Base-by-base conservation (phyloP, 2,329 filamentous ascomycete genomes). In the Cordyceps tenuipes region DNA sequence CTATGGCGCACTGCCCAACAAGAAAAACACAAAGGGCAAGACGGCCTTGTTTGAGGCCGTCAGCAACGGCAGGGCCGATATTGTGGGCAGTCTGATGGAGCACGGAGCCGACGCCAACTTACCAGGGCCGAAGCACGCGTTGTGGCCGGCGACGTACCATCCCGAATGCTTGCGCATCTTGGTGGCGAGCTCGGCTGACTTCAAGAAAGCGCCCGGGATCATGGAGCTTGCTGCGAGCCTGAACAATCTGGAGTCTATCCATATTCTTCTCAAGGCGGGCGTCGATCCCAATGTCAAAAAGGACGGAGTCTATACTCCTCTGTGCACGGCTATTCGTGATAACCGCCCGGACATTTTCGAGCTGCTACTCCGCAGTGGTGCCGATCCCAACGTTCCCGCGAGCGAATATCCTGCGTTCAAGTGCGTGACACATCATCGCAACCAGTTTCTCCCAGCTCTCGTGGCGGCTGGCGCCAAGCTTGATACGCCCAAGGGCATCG, bases 281-380 rank as follows among this genome's bases (percentile, higher is more conserved):
- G 81, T 86, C n/a, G 79, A 82, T 51, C 82, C 82, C 47, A 85
- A 87, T 63, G 68, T 75, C 10, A 83, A 82, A 64, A 86, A 86
- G 68, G 86, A 88, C 63, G 83, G 84, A 9, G 80, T 82, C 36
- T 89, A 86, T 70, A 88, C 86, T 0, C 85, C 86, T 0, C 75
- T 89, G 0, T 88, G 86, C 72, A 83, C 85, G 0, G 78, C 85
- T 0, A 88, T 89, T 63, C 83, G 86, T 23, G 86, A 89, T 69
- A 82, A 88, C 67, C 79, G 82, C 52, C 68, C 74, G 23, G 83
- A 87, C 15, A 83, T 89, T 43, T 78, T 89, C 54, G 74, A 80
- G 15, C 78, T 87, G 13, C 77, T 89, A 4, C 73, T 85, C 17
- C 68, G 70, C 53, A 77, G 78, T 64, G 79, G 82, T 3, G 86